Evolutionary conservation across 1,284 basidiomycete species (phyloP).

Genomic region (Boletus smithii): DNA sequence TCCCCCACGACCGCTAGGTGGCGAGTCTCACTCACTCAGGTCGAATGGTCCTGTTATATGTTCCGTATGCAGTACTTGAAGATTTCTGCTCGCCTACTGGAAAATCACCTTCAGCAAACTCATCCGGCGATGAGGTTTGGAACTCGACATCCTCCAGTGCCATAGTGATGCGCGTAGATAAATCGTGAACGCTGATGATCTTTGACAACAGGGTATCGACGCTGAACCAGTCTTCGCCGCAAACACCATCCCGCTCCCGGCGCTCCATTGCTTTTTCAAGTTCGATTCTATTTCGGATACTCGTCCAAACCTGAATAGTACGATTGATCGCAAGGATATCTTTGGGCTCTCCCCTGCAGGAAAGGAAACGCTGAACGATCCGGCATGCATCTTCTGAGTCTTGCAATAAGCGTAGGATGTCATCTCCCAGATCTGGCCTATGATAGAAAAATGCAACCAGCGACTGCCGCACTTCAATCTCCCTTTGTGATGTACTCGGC

Average conservation of each 20-base stretch:
- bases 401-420: slow-evolving; percentile 59
- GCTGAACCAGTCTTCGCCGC: slow-evolving; percentile 49
- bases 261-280: slow-evolving; percentile 56
- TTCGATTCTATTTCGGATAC: slow-evolving; percentile 46
- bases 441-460: slow-evolving; percentile 76
- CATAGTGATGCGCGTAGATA: slow-evolving; percentile 58
- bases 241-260: slow-evolving; percentile 35
- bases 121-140: slow-evolving; percentile 16
- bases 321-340: slow-evolving; percentile 66
- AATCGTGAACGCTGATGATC: slow-evolving; percentile 51
- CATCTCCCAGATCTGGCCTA: slow-evolving; percentile 64
- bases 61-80: slow-evolving; percentile 11
- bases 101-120: slow-evolving; percentile 26
- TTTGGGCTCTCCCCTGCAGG: slow-evolving; percentile 62
- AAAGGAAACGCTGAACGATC: slow-evolving; percentile 75
- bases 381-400: slow-evolving; percentile 72
- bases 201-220: slow-evolving; percentile 54
- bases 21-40: slow-evolving; percentile 51
- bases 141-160: slow-evolving; percentile 46
- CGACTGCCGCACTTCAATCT: slow-evolving; percentile 75
- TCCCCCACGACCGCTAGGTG: background rate
- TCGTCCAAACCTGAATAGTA: slow-evolving; percentile 58
- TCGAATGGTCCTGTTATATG: slow-evolving; percentile 60
- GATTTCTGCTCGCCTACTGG: slow-evolving; percentile 21
- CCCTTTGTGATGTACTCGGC: slow-evolving; percentile 75